Evolutionary conservation across 1,284 basidiomycete genomes (phyloP).

Genomic region (Austropuccinia psidii): DNA sequence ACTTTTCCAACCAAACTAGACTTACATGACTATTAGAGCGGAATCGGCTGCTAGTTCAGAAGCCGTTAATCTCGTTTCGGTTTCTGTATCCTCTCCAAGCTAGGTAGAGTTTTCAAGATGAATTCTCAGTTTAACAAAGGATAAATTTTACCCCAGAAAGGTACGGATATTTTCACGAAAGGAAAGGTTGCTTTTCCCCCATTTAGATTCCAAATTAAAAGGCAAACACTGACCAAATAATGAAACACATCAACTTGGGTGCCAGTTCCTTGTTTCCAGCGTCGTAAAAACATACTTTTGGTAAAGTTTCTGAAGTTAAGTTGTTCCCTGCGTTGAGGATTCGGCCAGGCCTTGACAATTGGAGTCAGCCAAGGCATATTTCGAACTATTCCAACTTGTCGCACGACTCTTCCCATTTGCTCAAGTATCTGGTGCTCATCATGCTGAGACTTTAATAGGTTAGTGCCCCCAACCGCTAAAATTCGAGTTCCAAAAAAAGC

Average conservation of each 20-base stretch:
- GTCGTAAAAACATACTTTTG: constrained; percentile 25
- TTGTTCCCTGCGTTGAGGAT: constrained; percentile 14
- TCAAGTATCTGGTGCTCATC: constrained; percentile 11
- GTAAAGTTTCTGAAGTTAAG: constrained; percentile 20
- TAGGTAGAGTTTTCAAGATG: not conserved
- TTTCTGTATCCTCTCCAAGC: constrained; percentile 32
- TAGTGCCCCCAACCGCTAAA: constrained; percentile 1
- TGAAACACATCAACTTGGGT: constrained; percentile 29
- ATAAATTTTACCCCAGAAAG: not conserved
- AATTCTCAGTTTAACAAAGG: not conserved
- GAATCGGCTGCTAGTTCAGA: constrained; percentile 29
- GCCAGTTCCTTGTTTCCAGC: constrained; percentile 13
- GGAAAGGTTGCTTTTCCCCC: not conserved
- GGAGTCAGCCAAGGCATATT: constrained; percentile 33
- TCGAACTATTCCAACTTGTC: constrained; percentile 33
- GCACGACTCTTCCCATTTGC: constrained; percentile 32
- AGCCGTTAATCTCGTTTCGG: constrained; percentile 10
- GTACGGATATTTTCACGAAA: too few relatives aligned
- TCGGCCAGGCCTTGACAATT: constrained; percentile 10
- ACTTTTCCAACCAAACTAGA: not conserved
- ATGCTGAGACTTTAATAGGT: constrained; percentile 7
- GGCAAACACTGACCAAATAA: not conserved
- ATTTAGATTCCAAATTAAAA: not conserved
- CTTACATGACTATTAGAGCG: constrained; percentile 27
- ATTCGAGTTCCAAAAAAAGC: not conserved